Evolutionary conservation across 1,284 basidiomycete genomes (phyloP), one percentile per base, ranked within the genome.

Genomic region (Polyporus tsugae): DNA sequence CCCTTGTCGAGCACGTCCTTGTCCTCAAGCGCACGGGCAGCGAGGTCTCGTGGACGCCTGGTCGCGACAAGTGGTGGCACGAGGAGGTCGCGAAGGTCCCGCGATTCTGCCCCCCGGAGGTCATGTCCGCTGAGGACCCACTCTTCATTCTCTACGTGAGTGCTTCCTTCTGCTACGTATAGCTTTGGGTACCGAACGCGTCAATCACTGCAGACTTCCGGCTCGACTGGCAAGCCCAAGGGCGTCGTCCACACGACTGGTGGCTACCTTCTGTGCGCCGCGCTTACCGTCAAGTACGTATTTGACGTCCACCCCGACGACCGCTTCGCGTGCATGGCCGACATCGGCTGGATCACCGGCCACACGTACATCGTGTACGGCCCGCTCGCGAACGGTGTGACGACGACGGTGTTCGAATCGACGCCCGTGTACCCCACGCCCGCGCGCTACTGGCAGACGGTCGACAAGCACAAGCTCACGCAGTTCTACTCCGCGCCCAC

Each of bases 291-390:
- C 80, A 98, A 98, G 83, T 94, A 95, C 81, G 95, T 98, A 72
- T 99, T 99, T 77, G 98, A 99, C 79, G 90, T 98, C 38, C 98
- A 99, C 81, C 89, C 92, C 17, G 94, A 93, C 65, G 93, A 97
- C 83, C 90, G 87, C 74, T 99, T 97, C 80, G 97, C 94, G 6
- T 99, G 98, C 86, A 97, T 99, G 97, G 97, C 97, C 71, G 97
- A 99, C 79, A 89, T 99, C 67, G 97, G 97, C 76, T 99, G 97
- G 97, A 98, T 99, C 82, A 99, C 97, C 4, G 97, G 97, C 46
- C 97, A 99, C 85, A 95, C 95, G 81, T 96, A 99, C 85, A 99
- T 99, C 79, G 89, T 99, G 74, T 99, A 99, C 81, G 97, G 98
- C 29, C 98, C 98, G 5, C 89, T 99, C 68, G 85, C 89, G 69